Evolutionary conservation across 2,329 filamentous ascomycete genomes (phyloP), one percentile per base, ranked within the genome.

Genomic region (Ceratocystis huliohia): DNA sequence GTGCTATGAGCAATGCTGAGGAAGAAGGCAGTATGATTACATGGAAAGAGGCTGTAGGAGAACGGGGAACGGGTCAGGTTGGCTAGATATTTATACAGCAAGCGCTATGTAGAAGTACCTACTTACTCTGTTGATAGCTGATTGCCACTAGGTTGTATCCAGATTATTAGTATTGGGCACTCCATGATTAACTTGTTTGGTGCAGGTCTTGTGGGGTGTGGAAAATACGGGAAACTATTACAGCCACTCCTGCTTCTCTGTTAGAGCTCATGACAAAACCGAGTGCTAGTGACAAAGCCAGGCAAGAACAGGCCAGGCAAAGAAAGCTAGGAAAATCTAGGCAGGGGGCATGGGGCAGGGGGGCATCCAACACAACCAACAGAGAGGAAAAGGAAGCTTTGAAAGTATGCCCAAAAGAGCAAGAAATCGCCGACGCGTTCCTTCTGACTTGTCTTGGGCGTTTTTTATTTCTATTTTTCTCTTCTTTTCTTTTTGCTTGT

Each of bases 131-230:
- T 59, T 59, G 15, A 59, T 59, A 37, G 28, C 56, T 20, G 30
- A 7, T 59, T 37, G 56, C 56, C 56, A 59, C 56, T n/a, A 59
- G 56, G 56, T 59, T 59, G 56, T 37, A 59, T 59, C 56, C 33
- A 59, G 56, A 59, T 59, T 59, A 59, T 59, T 37, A 33, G 56
- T 30, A 59, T 59, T 59, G 56, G 56, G 56, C 28, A 59, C 56
- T 59, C 30, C 17, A 59, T 22, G 48, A 25, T 53, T 53, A 53
- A 53, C 48, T 53, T 53, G 48, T 53, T 53, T 53, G 48, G 48
- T 63, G 37, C 61, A 48, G 22, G 61, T 20, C 17, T 25, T 41
- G 20, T 17, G 37, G 37, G 45, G 45, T 17, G 61, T 13, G 61
- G 15, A 8, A 20, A 15, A 41, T 17, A 15, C n/a, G 20, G 17